These are phyloP conservation scores for Populus tomentosa DNA, from an alignment of 441 rosid genomes.

Conservation along the genomic window DNA sequence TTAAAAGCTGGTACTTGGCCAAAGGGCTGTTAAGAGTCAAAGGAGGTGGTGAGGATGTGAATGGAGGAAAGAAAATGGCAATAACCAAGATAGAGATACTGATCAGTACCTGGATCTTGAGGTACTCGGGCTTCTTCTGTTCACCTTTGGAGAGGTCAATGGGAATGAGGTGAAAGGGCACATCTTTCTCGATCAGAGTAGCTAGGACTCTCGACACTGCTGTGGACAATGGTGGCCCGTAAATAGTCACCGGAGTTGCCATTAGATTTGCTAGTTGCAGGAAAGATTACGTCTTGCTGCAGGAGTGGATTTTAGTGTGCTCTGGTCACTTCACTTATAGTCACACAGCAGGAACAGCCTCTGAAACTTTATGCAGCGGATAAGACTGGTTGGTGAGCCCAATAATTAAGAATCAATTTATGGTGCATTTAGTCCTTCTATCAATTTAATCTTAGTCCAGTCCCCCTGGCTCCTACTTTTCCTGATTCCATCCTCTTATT, in stretches of 20 bases:
- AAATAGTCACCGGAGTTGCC: constrained; percentile 54
- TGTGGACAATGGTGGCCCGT: constrained; percentile 57
- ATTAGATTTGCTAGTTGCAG: constrained; percentile 6
- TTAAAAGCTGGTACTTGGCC: constrained; percentile 75
- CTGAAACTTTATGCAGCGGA: neutral
- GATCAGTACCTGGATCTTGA: constrained; percentile 46
- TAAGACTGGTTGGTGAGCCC: neutral
- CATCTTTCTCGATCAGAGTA: constrained; percentile 59
- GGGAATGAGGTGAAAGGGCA: constrained; percentile 52
- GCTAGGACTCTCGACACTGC: constrained; percentile 59
- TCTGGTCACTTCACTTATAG: neutral
- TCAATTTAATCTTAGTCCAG: neutral
- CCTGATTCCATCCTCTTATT: neutral
- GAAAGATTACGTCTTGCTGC: neutral
- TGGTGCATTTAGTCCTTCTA: neutral
- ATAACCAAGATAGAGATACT: neutral
- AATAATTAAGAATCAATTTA: too few species aligned
- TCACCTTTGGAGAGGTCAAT: constrained; percentile 55
- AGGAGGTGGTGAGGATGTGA: neutral
- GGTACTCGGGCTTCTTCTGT: constrained; percentile 56
- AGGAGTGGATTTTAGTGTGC: too few species aligned
- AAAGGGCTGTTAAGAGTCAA: constrained; percentile 41
- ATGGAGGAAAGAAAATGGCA: neutral
- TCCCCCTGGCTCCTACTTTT: neutral
- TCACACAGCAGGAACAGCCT: neutral